phyloP scores from a whole-genome alignment of 768 basidiomycete species.

The Tulasnella sp. region DNA sequence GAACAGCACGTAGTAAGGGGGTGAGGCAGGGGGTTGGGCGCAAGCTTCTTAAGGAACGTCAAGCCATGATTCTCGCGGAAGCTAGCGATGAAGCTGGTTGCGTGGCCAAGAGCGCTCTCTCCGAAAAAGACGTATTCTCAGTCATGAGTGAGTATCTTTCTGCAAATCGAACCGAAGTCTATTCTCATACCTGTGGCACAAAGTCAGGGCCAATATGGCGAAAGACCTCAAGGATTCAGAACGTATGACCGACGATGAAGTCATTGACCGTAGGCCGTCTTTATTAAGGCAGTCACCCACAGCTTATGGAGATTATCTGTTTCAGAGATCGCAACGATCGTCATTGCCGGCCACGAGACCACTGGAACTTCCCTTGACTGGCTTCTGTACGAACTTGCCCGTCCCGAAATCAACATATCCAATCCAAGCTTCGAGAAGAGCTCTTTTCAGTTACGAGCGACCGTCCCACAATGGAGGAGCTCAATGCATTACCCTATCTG shows the following conservation, averaged over 20 bases:
- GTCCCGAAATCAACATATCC: slow-evolving; percentile 33
- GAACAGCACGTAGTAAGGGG: not conserved
- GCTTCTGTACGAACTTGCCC: slow-evolving; percentile 31
- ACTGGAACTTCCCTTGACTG: slow-evolving; percentile 25
- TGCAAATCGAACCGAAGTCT: not conserved
- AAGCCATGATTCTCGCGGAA: not conserved
- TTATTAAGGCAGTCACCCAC: not conserved
- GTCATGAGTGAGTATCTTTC: not conserved
- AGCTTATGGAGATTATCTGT: not conserved
- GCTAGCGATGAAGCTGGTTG: not conserved
- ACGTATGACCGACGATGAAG: slow-evolving; percentile 26
- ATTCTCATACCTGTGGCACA: not conserved
- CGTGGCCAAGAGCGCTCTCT: not conserved
- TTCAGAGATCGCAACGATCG: slow-evolving; percentile 30
- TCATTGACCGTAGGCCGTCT: slow-evolving; percentile 14
- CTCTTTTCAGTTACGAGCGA: slow-evolving; percentile 27
- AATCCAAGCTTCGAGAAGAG: slow-evolving; percentile 43
- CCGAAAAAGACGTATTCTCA: not conserved
- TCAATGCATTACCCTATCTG: slow-evolving; percentile 16
- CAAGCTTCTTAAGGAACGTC: not conserved
- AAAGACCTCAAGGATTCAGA: slow-evolving; percentile 23
- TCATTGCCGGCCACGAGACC: slow-evolving; percentile 32
- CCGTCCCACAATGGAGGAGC: slow-evolving; percentile 17
- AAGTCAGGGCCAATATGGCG: slow-evolving; percentile 29
- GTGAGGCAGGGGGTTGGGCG: not conserved